Conservation (phyloP, 257 asterid genomes). For the Capsicum baccatum region DNA sequence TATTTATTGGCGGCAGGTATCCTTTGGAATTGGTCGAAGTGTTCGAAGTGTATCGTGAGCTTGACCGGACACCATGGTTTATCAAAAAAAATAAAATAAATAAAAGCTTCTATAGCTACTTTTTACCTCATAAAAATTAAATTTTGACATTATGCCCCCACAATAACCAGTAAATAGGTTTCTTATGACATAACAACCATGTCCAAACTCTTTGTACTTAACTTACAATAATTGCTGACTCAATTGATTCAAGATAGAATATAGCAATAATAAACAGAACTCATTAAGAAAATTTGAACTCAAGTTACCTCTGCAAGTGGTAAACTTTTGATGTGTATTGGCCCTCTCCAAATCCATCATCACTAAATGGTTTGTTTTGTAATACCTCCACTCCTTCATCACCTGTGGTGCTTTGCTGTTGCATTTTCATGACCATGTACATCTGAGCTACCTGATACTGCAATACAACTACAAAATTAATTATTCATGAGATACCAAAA, state of each 20-base stretch:
- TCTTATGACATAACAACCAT: neutral
- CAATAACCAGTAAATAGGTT: neutral
- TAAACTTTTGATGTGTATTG: conserved; percentile 28
- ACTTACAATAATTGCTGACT: neutral
- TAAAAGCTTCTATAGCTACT: neutral
- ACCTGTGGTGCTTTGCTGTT: conserved; percentile 75
- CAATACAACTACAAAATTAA: conserved; percentile 32
- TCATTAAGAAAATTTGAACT: neutral
- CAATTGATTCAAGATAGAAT: neutral
- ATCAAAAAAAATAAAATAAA: too few relatives aligned
- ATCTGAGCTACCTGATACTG: conserved; percentile 92
- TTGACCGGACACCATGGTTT: too few relatives aligned
- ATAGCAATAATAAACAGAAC: neutral
- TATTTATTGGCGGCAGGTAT: too few relatives aligned
- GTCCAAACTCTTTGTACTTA: neutral
- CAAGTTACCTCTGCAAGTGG: conserved; percentile 29
- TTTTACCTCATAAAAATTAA: neutral
- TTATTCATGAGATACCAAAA: neutral
- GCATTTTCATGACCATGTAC: conserved; percentile 93
- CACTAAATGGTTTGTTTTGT: conserved; percentile 81
- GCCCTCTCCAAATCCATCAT: conserved; percentile 36
- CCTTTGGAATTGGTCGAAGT: too few relatives aligned
- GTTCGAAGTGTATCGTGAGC: too few relatives aligned
- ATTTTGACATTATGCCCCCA: neutral
- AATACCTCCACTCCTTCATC: conserved; percentile 89